Evolutionary conservation across 805 yeast genomes (phyloP), one percentile per base, ranked within the genome.

Genomic region (Kockiozyma suomiensis): DNA sequence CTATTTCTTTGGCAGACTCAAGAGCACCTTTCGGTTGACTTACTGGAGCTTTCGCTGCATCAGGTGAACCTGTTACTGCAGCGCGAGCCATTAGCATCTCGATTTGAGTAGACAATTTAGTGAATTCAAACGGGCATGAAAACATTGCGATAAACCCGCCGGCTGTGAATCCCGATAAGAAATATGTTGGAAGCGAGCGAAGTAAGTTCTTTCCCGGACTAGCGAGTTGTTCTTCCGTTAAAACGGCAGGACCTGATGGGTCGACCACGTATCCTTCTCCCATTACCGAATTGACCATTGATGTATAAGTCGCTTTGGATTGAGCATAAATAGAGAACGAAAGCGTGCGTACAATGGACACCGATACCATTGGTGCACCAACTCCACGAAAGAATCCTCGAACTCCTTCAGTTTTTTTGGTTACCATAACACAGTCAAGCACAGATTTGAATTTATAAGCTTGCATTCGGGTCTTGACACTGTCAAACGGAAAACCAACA

Each of bases 391-490:
- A 90, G 61, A 90, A 81, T 12, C 93, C 94, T 5, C 72, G 63
- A 4, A 85, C 40, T 0, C 96, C 96, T 69, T 88, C 96, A 8
- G 76, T 72, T 6, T 70, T 67, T 30, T 82, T 75, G 0, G 96
- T 85, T 47, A 79, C 74, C 37, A 69, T 68, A 19, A 86, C 75
- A 70, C 96, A 88, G 56, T 82, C 83, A 53, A 78, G 71, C 28
- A 85, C 79, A 52, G 82, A 79, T 15, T 75, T 75, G 74, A 83
- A 89, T 55, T 81, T 78, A 65, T 88, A 86, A 0, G 96, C 87
- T 71, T 90, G 97, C 85, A 88, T 85, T 61, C 96, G 77, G 0
- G 96, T 90, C 72, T 90, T 90, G 60, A 90, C 78, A n/a, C 94
- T 86, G 70, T 90, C 97, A 51, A 90, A 73, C 0, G 97, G 97